Conservation (phyloP, 2,329 filamentous ascomycete genomes). For the Sclerotinia trifoliorum region DNA sequence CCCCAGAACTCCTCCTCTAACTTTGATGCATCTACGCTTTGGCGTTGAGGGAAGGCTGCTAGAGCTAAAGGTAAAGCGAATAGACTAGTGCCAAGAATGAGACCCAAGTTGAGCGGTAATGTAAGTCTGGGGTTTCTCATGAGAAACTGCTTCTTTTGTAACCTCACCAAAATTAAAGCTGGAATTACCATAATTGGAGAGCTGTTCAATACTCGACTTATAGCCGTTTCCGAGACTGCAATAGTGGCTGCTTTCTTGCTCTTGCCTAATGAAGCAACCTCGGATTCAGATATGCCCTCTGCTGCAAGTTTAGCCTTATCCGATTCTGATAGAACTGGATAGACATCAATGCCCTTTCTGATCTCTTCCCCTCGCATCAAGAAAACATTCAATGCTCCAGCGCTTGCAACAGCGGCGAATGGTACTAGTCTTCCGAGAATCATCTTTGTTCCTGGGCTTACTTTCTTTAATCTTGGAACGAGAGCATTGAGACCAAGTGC, state of each 20-base stretch:
- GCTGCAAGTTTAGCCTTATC: slow-evolving; percentile 59
- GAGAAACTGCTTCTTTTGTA: slow-evolving; percentile 84
- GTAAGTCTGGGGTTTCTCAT: slow-evolving; percentile 73
- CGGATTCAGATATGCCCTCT: slow-evolving; percentile 62
- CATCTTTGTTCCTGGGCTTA: slow-evolving; percentile 72
- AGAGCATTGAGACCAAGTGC: slow-evolving; percentile 88
- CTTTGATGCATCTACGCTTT: slow-evolving; percentile 71
- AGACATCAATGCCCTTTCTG: slow-evolving; percentile 86
- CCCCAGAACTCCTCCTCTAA: slow-evolving; percentile 87
- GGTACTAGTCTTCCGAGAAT: slow-evolving; percentile 86
- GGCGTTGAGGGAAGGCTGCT: slow-evolving; percentile 87
- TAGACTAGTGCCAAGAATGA: slow-evolving; percentile 84
- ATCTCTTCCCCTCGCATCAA: slow-evolving; percentile 98
- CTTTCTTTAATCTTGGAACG: slow-evolving; percentile 76
- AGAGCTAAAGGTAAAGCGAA: slow-evolving; percentile 87
- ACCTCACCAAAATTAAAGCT: slow-evolving; percentile 76
- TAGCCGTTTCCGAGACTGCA: slow-evolving; percentile 88
- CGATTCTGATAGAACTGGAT: slow-evolving; percentile 70
- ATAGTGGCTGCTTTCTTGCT: slow-evolving; percentile 83
- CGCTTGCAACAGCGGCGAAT: slow-evolving; percentile 90
- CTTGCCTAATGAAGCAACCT: slow-evolving; percentile 74
- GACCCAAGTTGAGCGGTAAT: slow-evolving; percentile 77
- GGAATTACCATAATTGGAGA: slow-evolving; percentile 97
- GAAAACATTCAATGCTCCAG: slow-evolving; percentile 91
- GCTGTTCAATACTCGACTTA: slow-evolving; percentile 88